Evolutionary conservation across 2,329 filamentous ascomycete species (phyloP).

Genomic region (Colletotrichum tanaceti): DNA sequence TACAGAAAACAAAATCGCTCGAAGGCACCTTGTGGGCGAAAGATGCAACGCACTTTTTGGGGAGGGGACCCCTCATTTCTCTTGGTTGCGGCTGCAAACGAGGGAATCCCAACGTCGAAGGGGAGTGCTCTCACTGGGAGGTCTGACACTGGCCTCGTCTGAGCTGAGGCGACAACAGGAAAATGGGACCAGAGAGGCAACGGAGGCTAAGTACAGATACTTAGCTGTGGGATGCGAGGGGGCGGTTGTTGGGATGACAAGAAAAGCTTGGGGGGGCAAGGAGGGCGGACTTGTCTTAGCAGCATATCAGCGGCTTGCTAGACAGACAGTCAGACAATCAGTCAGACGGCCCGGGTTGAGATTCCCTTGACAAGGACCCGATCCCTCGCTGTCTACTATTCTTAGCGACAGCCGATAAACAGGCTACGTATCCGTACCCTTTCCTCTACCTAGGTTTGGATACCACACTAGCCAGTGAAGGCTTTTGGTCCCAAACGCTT

Average conservation of each 20-base stretch:
- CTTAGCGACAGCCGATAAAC: conserved; percentile 26
- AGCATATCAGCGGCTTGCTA: conserved; percentile 27
- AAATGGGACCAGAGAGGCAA: conserved; percentile 17
- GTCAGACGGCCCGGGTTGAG: not conserved
- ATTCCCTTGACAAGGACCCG: not conserved
- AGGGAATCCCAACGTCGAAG: conserved; percentile 20
- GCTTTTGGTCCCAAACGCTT: conserved; percentile 9
- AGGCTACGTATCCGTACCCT: conserved; percentile 33
- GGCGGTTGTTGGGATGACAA: conserved; percentile 32
- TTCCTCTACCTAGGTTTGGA: no score
- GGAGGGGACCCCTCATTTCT: not conserved
- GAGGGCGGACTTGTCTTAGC: conserved; percentile 4
- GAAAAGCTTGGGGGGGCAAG: not conserved
- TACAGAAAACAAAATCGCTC: conserved; percentile 24
- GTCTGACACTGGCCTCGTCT: conserved; percentile 34
- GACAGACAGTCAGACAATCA: no score
- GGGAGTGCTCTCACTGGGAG: not conserved
- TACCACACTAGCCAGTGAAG: no score
- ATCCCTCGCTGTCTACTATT: conserved; percentile 20
- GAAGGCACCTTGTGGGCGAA: conserved; percentile 19
- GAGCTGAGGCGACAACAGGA: conserved; percentile 24
- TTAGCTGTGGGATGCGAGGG: not conserved
- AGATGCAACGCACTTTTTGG: not conserved
- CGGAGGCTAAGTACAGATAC: conserved; percentile 24
- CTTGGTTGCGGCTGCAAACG: not conserved